Percentiles rank a stretch among this genome's conserved stretches.
Conservation (phyloP, 371 early-diverging fungal species). For the Mortierella sp. region DNA sequence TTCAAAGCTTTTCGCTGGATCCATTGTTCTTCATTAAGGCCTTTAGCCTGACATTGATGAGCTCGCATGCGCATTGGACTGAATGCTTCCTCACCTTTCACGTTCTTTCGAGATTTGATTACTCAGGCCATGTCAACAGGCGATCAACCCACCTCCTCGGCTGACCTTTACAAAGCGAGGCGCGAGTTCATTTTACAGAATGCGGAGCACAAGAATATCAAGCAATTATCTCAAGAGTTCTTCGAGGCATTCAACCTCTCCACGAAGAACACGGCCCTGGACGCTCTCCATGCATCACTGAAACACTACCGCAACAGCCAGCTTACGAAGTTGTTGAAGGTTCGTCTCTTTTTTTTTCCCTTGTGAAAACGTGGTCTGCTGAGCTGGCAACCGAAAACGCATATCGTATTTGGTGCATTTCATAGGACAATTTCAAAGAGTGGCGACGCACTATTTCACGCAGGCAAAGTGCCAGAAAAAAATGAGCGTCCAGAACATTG, state of each 20-base stretch:
- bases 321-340: conserved; percentile 20
- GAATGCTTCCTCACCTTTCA: conserved; percentile 12
- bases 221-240: conserved; percentile 15
- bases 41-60: conserved; percentile 19
- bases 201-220: conserved; percentile 10
- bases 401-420: conserved; percentile 26
- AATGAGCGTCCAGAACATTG: conserved; percentile 29
- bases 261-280: conserved; percentile 21
- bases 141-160: conserved; percentile 10
- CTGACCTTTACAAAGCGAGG: conserved; percentile 13
- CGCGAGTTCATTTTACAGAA: conserved; percentile 28
- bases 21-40: conserved; percentile 20
- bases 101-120: conserved; percentile 17
- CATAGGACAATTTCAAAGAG: conserved; percentile 29
- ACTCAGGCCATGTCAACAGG: conserved; percentile 18
- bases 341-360: conserved; percentile 9
- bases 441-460: conserved; percentile 25
- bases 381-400: conserved; percentile 22
- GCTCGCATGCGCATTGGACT: conserved; percentile 17
- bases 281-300: conserved; percentile 24
- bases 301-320: conserved; percentile 10
- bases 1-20: conserved; percentile 36
- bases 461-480: conserved; percentile 26
- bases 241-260: conserved; percentile 21
- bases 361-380: conserved; percentile 14